phyloP scores from a whole-genome alignment of 257 asterid species.

The Ilex asprella region DNA sequence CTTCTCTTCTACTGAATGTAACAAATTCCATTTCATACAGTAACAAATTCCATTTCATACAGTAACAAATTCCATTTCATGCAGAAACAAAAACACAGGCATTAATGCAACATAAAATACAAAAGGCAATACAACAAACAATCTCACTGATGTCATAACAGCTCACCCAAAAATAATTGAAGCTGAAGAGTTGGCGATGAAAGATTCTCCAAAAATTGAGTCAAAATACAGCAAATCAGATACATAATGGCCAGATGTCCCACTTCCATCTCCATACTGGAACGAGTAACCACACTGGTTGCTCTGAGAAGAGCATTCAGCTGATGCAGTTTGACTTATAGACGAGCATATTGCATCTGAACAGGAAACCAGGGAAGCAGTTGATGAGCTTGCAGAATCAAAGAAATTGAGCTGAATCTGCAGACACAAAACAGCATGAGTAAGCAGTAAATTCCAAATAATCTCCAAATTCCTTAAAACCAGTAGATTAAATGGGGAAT shows the following conservation, averaged over 20 bases:
- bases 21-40: too few relatives aligned
- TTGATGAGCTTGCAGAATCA: constrained; percentile 60
- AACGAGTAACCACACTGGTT: constrained; percentile 73
- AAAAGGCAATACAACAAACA: too few relatives aligned
- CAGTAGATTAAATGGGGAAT: constrained; percentile 2
- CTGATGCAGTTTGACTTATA: constrained; percentile 47
- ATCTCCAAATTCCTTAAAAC: background rate
- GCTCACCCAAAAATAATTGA: constrained; percentile 86
- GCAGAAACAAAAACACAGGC: background rate
- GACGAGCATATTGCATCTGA: constrained; percentile 59
- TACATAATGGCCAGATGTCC: constrained; percentile 78
- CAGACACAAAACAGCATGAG: constrained; percentile 7
- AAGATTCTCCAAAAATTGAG: constrained; percentile 58
- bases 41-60: background rate
- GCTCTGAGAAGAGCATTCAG: constrained; percentile 54
- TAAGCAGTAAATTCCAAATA: constrained; percentile 10
- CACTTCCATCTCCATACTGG: constrained; percentile 93
- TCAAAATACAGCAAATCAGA: constrained; percentile 68
- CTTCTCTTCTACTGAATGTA: too few relatives aligned
- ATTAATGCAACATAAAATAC: background rate
- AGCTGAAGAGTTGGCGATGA: constrained; percentile 74
- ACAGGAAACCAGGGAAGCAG: constrained; percentile 66
- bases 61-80: too few relatives aligned
- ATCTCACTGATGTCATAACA: background rate
- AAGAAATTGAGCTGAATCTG: constrained; percentile 80